A percentile compares a stretch with the other conserved stretches of the same genome.
These are phyloP conservation scores for Hypocreales sp. DNA, from an alignment of 2,329 filamentous ascomycete species.

Conservation along the genomic window DNA sequence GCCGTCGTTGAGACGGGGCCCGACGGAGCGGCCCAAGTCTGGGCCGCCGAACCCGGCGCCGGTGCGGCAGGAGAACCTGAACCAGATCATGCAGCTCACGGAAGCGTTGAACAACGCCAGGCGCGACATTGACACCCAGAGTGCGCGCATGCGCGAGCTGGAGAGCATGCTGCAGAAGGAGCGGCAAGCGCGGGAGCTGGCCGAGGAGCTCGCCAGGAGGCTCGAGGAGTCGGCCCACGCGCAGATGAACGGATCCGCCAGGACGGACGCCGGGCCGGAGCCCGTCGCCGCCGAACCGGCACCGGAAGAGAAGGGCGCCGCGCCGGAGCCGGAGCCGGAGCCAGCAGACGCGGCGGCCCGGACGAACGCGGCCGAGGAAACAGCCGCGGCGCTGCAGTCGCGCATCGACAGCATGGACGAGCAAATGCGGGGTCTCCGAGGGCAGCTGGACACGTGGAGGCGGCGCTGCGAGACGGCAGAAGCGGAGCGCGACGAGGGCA, in stretches of 20 bases:
- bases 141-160: conserved; percentile 61
- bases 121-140: conserved; percentile 76
- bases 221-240: conserved; percentile 39
- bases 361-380: conserved; percentile 8
- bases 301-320: conserved; percentile 3
- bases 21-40: conserved; percentile 59
- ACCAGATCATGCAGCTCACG: conserved; percentile 70
- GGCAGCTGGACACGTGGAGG: conserved; percentile 66
- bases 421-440: conserved; percentile 69
- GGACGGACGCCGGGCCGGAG: conserved; percentile 7
- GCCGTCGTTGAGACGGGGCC: conserved; percentile 56
- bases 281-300: conserved; percentile 7
- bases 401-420: conserved; percentile 61
- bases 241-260: conserved; percentile 14
- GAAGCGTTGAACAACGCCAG: conserved; percentile 74
- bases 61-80: conserved; percentile 40
- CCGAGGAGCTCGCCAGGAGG: conserved; percentile 65
- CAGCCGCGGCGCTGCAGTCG: conserved; percentile 31
- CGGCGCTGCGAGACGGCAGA: conserved; percentile 69
- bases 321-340: conserved; percentile 7
- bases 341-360: background rate
- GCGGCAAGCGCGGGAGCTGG: conserved; percentile 63
- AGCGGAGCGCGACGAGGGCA: conserved; percentile 53
- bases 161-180: conserved; percentile 63
- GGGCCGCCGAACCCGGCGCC: conserved; percentile 38